Evolutionary conservation across 2,329 filamentous ascomycete genomes (phyloP), one percentile per base, ranked within the genome.

Genomic region (Saccharata proteae): DNA sequence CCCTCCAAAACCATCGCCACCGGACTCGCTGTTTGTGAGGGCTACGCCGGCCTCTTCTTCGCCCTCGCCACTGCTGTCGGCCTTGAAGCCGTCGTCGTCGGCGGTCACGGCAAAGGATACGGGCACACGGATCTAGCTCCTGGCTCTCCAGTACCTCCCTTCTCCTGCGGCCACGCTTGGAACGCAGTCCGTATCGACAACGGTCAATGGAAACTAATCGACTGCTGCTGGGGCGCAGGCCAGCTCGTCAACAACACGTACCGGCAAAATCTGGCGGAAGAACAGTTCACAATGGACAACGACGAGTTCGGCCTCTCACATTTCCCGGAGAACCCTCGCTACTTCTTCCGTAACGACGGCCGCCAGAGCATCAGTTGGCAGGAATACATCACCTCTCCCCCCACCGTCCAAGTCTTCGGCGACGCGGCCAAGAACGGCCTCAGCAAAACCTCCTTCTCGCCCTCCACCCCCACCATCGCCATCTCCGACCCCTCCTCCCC

Each of bases 221-320:
- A 98, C 47, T 58, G 80, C 1, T 96, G 88, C 51, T 98, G 90
- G 90, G 90, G 90, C 22, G 83, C 88, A 0, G 88, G 88, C 2
- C 64, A 72, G 39, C 57, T 93, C 6, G 56, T 64, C 25, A 62
- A 61, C 2, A 38, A 53, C 47, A 54, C 62, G 2, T 94, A 85
- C 57, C 69, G 69, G 25, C 69, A 78, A 43, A 51, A 62, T 3
- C 93, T 94, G 52, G 67, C 63, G 1, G 72, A 84, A 0, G 54
- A 64, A 4, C 53, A 60, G 40, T 78, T 78, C 48, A 68, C 63
- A 16, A 67, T 68, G 52, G 54, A 62, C 5, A 94, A 94, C 49
- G 78, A 88, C 32, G 70, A 80, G 17, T 93, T 98, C 47, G 84
- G 84, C 0, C 57, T 73, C 12, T 71, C 68, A 13, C 90, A 98